phyloP scores from a whole-genome alignment of 768 basidiomycete species.

The Kwoniella dendrophila region DNA sequence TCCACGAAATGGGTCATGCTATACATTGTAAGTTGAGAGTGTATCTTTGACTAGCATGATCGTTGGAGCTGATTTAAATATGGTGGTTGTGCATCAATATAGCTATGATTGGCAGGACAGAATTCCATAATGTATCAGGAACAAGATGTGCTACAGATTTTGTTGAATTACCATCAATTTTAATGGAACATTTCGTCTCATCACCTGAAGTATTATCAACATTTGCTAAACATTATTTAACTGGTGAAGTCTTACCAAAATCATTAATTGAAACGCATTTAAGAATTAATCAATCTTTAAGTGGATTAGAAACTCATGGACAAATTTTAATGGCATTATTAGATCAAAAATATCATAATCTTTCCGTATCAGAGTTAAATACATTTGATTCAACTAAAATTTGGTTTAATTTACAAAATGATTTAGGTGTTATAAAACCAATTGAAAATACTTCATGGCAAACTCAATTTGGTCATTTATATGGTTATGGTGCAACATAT shows the following conservation, averaged over 20 bases:
- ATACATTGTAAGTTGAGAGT: constrained; percentile 86
- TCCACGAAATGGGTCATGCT: constrained; percentile 99
- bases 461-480: constrained; percentile 92
- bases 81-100: background rate
- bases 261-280: constrained; percentile 53
- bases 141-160: constrained; percentile 98
- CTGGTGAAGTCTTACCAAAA: constrained; percentile 54
- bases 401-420: constrained; percentile 62
- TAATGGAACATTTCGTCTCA: constrained; percentile 96
- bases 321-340: constrained; percentile 86
- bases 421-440: constrained; percentile 76
- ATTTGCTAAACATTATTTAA: constrained; percentile 57
- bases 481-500: constrained; percentile 95
- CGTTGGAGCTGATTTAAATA: too few relatives aligned
- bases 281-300: constrained; percentile 46
- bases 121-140: constrained; percentile 96
- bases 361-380: constrained; percentile 59
- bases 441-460: constrained; percentile 88
- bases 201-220: constrained; percentile 81
- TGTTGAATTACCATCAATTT: constrained; percentile 93
- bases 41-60: too few relatives aligned
- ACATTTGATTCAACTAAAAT: constrained; percentile 74
- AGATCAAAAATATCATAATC: constrained; percentile 93
- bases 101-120: constrained; percentile 98
- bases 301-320: constrained; percentile 78